phyloP scores from a whole-genome alignment of 768 basidiomycete species.

The Rhodocollybia butyracea region DNA sequence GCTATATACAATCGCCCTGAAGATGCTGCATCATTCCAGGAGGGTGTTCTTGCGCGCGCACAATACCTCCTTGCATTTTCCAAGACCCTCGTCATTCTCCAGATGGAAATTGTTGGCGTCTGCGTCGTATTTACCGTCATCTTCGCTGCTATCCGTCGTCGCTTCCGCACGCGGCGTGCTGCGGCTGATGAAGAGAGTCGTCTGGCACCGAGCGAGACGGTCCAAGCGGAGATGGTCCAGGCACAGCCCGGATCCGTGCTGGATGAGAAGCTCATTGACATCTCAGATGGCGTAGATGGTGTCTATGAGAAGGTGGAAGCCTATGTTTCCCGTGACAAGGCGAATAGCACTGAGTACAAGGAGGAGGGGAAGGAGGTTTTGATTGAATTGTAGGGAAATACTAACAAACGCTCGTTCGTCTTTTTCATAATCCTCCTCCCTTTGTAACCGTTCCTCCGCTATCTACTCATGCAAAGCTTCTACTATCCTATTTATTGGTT shows the following conservation, averaged over 20 bases:
- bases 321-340: neutral
- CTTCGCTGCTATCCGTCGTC: neutral
- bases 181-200: neutral
- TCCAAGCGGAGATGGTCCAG: neutral
- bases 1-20: neutral
- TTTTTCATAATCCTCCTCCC: too few relatives aligned
- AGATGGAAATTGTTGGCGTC: too few relatives aligned
- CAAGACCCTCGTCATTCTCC: neutral
- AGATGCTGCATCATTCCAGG: neutral
- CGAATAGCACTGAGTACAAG: neutral
- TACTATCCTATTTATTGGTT: too few relatives aligned
- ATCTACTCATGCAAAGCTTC: too few relatives aligned
- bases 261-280: constrained; percentile 2
- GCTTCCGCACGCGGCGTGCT: neutral
- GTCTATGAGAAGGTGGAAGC: constrained; percentile 4
- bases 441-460: too few relatives aligned
- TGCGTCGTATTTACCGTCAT: neutral
- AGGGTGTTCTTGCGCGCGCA: neutral
- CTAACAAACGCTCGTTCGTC: too few relatives aligned
- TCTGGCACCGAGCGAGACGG: neutral
- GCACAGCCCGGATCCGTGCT: neutral
- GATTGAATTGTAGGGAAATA: constrained; percentile 3
- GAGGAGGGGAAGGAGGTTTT: neutral
- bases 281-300: neutral
- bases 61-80: neutral